A percentile compares a stretch with the other conserved stretches of the same genome.
Conservation (phyloP, 2,329 filamentous ascomycete genomes). For the Sclerotinia subarctica region DNA sequence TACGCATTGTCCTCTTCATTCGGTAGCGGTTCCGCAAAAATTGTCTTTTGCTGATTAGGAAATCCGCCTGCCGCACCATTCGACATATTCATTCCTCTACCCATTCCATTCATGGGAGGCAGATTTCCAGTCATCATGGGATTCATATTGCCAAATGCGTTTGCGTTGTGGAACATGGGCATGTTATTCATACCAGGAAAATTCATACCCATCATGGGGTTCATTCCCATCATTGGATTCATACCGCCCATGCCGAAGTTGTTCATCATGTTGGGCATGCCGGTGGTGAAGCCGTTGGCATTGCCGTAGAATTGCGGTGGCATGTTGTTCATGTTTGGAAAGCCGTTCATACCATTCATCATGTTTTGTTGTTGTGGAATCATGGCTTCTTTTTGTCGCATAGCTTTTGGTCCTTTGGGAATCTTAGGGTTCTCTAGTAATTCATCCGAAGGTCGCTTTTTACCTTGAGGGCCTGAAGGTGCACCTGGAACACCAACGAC, state of each 20-base stretch:
- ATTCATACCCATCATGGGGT: constrained; percentile 35
- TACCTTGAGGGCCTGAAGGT: constrained; percentile 39
- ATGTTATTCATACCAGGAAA: constrained; percentile 43
- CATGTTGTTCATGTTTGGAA: constrained; percentile 35
- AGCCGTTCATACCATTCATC: constrained; percentile 44
- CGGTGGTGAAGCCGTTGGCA: constrained; percentile 29
- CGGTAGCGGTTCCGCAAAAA: constrained; percentile 50
- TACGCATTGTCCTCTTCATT: constrained; percentile 85
- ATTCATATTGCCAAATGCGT: constrained; percentile 27
- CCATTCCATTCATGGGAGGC: constrained; percentile 38
- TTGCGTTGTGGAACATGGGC: constrained; percentile 39
- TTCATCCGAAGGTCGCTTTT: constrained; percentile 82
- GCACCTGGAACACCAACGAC: constrained; percentile 6
- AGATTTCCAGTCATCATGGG: constrained; percentile 37
- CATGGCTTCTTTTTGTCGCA: constrained; percentile 51
- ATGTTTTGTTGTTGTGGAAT: constrained; percentile 35
- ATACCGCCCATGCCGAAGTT: constrained; percentile 40
- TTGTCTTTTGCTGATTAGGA: constrained; percentile 53
- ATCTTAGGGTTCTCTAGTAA: constrained; percentile 61
- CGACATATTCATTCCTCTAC: constrained; percentile 38
- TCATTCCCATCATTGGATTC: constrained; percentile 44
- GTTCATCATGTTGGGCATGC: constrained; percentile 34
- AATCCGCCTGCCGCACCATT: constrained; percentile 42
- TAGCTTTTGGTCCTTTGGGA: constrained; percentile 63
- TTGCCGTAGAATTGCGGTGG: constrained; percentile 24